These are phyloP conservation scores for Annulohypoxylon moriforme DNA, from an alignment of 495 filamentous ascomycete genomes.

Conservation along the genomic window DNA sequence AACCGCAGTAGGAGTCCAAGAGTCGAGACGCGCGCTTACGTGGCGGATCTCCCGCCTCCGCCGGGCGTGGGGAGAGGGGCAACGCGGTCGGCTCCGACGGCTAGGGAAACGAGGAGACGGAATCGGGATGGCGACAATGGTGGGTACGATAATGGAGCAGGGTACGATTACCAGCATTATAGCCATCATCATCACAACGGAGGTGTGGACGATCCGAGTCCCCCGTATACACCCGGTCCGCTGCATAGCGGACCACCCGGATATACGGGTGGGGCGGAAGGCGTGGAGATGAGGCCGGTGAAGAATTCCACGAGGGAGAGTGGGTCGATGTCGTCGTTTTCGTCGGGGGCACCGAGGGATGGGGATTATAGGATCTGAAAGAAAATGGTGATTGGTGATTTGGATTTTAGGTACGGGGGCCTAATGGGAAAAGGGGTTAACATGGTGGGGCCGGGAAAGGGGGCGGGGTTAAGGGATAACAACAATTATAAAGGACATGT, in stretches of 20 bases:
- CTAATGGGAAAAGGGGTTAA: not conserved
- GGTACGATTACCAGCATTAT: not conserved
- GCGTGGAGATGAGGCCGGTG: constrained; percentile 22
- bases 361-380: not conserved
- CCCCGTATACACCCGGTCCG: constrained; percentile 26
- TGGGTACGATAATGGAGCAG: not conserved
- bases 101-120: not conserved
- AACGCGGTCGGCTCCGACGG: not conserved
- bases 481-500: not conserved
- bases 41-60: not conserved
- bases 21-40: not conserved
- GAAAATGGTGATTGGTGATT: not conserved
- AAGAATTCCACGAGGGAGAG: constrained; percentile 3
- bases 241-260: constrained; percentile 1
- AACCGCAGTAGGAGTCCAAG: not conserved
- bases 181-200: not conserved
- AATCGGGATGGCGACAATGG: not conserved
- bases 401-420: not conserved
- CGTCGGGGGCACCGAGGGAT: constrained; percentile 1
- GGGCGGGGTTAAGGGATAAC: not conserved
- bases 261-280: not conserved
- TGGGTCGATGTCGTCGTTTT: constrained; percentile 6
- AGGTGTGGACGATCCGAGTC: constrained; percentile 24
- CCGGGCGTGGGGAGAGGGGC: too few species aligned
- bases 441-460: not conserved